Evolutionary conservation across 208 protist species (phyloP).

Genomic region (Wallacemonas collosoma): DNA sequence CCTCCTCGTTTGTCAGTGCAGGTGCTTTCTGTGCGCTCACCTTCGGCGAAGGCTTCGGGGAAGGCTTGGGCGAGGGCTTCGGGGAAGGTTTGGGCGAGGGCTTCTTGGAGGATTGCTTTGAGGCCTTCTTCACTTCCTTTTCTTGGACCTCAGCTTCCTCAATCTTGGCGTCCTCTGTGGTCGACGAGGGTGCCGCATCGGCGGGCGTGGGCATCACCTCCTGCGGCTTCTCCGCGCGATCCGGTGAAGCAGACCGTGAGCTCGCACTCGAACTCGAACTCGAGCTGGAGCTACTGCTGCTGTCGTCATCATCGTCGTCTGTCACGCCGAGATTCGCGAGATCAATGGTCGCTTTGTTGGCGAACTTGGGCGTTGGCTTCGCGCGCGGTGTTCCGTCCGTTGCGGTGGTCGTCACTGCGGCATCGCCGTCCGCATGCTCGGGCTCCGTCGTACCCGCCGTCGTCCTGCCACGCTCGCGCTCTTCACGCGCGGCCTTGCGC

Average conservation of each 20-base stretch:
- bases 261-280: conserved; percentile 3
- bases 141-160: conserved; percentile 7
- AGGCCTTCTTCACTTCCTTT: not conserved
- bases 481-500: conserved; percentile 17
- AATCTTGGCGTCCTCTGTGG: conserved; percentile 1
- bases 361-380: not conserved
- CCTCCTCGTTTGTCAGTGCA: conserved; percentile 9
- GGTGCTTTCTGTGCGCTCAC: conserved; percentile 3
- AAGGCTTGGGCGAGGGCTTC: not conserved
- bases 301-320: conserved; percentile 27
- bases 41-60: not conserved
- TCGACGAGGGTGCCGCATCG: conserved; percentile 11
- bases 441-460: conserved; percentile 22
- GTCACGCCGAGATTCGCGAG: conserved; percentile 23
- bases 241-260: not conserved
- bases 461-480: conserved; percentile 22
- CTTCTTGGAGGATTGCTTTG: not conserved
- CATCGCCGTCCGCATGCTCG: conserved; percentile 19
- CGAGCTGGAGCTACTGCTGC: not conserved
- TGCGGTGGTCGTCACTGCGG: conserved; percentile 17
- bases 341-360: not conserved
- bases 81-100: conserved; percentile 7
- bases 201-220: conserved; percentile 5
- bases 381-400: not conserved
- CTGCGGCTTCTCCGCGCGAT: not conserved